Percentiles rank a stretch among this genome's conserved stretches.
phyloP scores from a whole-genome alignment of 1,139 yeast genomes.

The Saccharomyces hybrid region DNA sequence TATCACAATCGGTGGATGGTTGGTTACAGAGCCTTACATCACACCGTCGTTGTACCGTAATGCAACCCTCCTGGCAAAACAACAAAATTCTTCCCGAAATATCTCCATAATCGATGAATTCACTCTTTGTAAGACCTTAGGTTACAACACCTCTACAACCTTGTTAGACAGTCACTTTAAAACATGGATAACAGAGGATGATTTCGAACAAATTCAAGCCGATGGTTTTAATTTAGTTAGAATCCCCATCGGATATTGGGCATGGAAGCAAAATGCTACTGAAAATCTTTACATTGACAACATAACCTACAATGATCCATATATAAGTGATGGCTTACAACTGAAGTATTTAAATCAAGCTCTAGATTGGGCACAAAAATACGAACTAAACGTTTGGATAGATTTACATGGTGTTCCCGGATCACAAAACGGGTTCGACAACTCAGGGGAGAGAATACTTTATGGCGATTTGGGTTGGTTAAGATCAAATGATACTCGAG shows the following conservation, averaged over 20 bases:
- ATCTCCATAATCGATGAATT: slow-evolving; percentile 52
- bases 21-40: slow-evolving; percentile 57
- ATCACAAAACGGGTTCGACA: slow-evolving; percentile 65
- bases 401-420: slow-evolving; percentile 64
- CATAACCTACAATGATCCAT: slow-evolving; percentile 40
- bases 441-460: slow-evolving; percentile 45
- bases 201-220: slow-evolving; percentile 40
- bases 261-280: slow-evolving; percentile 38
- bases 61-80: slow-evolving; percentile 9
- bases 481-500: slow-evolving; percentile 35
- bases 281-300: slow-evolving; percentile 16
- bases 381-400: slow-evolving; percentile 50
- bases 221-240: slow-evolving; percentile 55
- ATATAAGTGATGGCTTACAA: slow-evolving; percentile 45
- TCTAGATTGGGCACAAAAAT: slow-evolving; percentile 44
- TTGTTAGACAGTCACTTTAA: slow-evolving; percentile 47
- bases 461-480: slow-evolving; percentile 46
- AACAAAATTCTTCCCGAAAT: background rate
- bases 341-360: slow-evolving; percentile 47
- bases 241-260: slow-evolving; percentile 65
- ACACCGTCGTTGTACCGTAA: slow-evolving; percentile 45
- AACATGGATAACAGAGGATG: slow-evolving; percentile 47
- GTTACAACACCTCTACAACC: slow-evolving; percentile 37
- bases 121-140: slow-evolving; percentile 42
- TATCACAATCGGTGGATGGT: slow-evolving; percentile 59